Evolutionary conservation across 352 stramenopile genomes (phyloP).

Genomic region (Aphanomyces astaci): DNA sequence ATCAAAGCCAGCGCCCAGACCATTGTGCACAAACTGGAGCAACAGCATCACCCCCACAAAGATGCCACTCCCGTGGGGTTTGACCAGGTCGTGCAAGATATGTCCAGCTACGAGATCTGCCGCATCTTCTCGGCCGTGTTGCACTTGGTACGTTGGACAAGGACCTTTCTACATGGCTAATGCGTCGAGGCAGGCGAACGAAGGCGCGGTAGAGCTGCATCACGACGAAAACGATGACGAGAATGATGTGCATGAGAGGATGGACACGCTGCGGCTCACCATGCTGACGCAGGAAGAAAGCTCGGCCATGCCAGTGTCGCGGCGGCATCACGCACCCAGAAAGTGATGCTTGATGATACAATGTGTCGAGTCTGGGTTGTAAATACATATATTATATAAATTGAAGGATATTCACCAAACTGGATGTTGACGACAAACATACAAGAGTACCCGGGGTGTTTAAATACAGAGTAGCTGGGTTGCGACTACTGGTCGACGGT

Average conservation of each 20-base stretch:
- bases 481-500: too few species aligned
- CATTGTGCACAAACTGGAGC: slow-evolving; percentile 2
- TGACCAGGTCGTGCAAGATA: background rate
- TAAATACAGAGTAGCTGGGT: too few species aligned
- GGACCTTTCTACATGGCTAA: too few species aligned
- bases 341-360: too few species aligned
- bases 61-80: background rate
- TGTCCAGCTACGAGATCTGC: slow-evolving; percentile 14
- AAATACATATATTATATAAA: too few species aligned
- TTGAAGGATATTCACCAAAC: too few species aligned
- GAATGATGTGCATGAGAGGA: background rate
- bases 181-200: slow-evolving; percentile 7
- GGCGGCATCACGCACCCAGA: too few species aligned
- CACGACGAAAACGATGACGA: background rate
- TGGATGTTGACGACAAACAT: too few species aligned
- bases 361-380: too few species aligned
- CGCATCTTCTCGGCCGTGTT: slow-evolving; percentile 20
- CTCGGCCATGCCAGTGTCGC: background rate
- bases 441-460: too few species aligned
- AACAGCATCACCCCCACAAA: too few species aligned
- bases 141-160: slow-evolving; percentile 23
- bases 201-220: slow-evolving; percentile 4
- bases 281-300: background rate
- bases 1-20: slow-evolving; percentile 2
- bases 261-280: slow-evolving; percentile 9